phyloP scores from a whole-genome alignment of 2,329 filamentous ascomycete species.

The Fusarium sp. region DNA sequence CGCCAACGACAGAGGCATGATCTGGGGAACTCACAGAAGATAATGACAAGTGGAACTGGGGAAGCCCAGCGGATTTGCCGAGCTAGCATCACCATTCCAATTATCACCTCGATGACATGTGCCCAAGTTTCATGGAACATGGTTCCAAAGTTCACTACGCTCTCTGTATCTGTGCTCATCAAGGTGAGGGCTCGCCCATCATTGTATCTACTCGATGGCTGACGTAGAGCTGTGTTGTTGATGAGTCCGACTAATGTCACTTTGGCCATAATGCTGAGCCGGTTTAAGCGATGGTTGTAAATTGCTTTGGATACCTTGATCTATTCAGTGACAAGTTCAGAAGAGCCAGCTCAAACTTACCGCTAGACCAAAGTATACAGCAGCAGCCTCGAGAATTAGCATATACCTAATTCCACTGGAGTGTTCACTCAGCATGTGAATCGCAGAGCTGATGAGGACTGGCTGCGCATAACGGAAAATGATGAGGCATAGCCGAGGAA shows the following conservation, averaged over 20 bases:
- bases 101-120: not conserved
- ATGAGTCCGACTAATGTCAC: not conserved
- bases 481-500: not conserved
- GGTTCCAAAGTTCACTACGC: not conserved
- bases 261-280: not conserved
- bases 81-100: not conserved
- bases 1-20: fast-evolving
- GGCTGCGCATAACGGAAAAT: not conserved
- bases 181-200: not conserved
- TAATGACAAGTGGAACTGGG: not conserved
- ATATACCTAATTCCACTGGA: fast-evolving
- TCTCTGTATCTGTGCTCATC: not conserved
- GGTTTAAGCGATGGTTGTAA: not conserved
- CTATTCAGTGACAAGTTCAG: not conserved
- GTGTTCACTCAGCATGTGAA: not conserved
- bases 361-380: not conserved
- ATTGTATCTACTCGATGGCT: not conserved
- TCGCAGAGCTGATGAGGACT: not conserved
- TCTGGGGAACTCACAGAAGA: not conserved
- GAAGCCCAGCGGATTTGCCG: not conserved
- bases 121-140: slow-evolving; percentile 1
- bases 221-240: not conserved
- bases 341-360: not conserved
- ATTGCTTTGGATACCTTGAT: not conserved
- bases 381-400: not conserved